Base-by-base conservation (phyloP, 371 early-diverging fungal species). In the Actinomortierella wolfii region DNA sequence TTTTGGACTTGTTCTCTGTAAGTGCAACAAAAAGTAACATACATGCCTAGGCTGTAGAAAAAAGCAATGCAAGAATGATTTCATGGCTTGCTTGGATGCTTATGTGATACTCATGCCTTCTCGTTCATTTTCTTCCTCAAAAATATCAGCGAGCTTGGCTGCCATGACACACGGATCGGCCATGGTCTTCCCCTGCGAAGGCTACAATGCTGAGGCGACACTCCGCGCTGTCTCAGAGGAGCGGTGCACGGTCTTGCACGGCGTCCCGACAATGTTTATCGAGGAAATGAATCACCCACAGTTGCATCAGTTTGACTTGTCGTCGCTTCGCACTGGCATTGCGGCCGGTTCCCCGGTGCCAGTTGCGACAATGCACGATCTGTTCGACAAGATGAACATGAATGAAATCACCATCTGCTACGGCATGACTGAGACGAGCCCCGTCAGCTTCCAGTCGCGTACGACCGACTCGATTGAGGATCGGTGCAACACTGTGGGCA, bases 231-330 rank as follows among this genome's bases (percentile, higher is more conserved):
- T 64, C 74, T 80, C 56, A 57, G 83, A 70, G 70, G 83, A 81
- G 43, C 34, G 65, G 1, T 68, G 67, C 17, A 79, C 78, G 1
- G 75, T 74, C 2, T 51, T 78, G 17, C 76, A 81, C 56, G 82
- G 82, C 2, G 82, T 81, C 18, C 79, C 81, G 8, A 81, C 79
- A 13, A 81, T 81, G 82, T 67, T 79, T 29, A 65, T 78, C 20
- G 77, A 68, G 29, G 57, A 66, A 34, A 49, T 81, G 75, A 61
- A 75, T 51, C 76, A 76, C 48, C 78, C 75, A 20, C 64, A 76
- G 39, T 75, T 79, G 58, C 23, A 54, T 3, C 56, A 75, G 24
- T 76, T 61, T 28, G 59, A 79, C n/a, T 56, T 79, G 3, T 64
- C 71, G 23, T 47, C 59, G 23, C 53, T 81, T 42, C 69, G 82